Percentiles rank a stretch among this genome's conserved stretches.
These are phyloP conservation scores for Halenospora varia DNA, from an alignment of 495 filamentous ascomycete genomes.

Conservation along the genomic window DNA sequence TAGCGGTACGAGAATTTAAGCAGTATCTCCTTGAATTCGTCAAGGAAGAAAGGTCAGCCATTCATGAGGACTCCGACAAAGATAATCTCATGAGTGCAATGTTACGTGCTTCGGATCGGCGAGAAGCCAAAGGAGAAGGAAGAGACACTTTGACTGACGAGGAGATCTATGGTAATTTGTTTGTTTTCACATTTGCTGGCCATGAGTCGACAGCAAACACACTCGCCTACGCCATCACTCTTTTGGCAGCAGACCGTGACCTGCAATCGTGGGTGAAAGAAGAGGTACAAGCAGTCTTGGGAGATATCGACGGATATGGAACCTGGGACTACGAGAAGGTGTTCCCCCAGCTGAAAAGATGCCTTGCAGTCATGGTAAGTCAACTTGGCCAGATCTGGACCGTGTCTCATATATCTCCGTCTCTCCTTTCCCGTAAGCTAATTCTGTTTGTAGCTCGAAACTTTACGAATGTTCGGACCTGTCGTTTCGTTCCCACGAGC, in stretches of 20 bases:
- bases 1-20: conserved; percentile 28
- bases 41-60: background rate
- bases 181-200: conserved; percentile 49
- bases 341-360: conserved; percentile 39
- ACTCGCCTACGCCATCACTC: conserved; percentile 41
- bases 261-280: conserved; percentile 43
- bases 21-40: conserved; percentile 24
- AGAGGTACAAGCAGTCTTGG: conserved; percentile 30
- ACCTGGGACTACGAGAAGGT: conserved; percentile 28
- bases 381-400: too few species aligned
- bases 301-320: background rate
- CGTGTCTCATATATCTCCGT: too few species aligned
- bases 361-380: conserved; percentile 39
- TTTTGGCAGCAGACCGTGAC: conserved; percentile 42
- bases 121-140: conserved; percentile 10
- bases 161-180: conserved; percentile 50
- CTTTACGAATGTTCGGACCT: conserved; percentile 43
- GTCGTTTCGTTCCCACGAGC: conserved; percentile 37
- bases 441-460: conserved; percentile 36
- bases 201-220: conserved; percentile 52
- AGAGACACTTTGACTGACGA: conserved; percentile 30
- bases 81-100: conserved; percentile 37
- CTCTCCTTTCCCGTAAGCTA: background rate
- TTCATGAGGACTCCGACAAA: background rate
- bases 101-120: conserved; percentile 19